Percentiles rank a stretch among this genome's conserved stretches.
Evolutionary conservation across 1,284 basidiomycete species (phyloP).

Genomic region (Singerocomus inundabilis): DNA sequence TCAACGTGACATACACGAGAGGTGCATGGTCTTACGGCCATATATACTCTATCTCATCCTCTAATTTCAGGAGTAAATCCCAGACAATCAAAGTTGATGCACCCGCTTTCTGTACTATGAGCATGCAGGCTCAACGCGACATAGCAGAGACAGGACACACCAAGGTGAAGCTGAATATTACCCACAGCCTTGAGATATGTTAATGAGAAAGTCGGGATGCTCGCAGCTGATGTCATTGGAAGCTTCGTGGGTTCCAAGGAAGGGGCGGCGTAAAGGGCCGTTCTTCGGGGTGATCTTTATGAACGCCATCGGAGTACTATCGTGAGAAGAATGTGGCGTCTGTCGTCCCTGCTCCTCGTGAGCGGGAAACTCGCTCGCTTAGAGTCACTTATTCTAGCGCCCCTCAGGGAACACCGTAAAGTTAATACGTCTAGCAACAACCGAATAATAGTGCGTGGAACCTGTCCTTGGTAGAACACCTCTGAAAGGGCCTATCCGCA

Average conservation of each 20-base stretch:
- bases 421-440: too few relatives aligned
- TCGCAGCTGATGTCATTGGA: not conserved
- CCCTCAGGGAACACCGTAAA: not conserved
- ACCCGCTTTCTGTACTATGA: slow-evolving; percentile 13
- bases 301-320: not conserved
- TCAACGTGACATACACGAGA: not conserved
- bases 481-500: too few relatives aligned
- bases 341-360: too few relatives aligned
- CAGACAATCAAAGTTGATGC: slow-evolving; percentile 16
- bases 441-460: too few relatives aligned
- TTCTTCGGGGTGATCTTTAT: not conserved
- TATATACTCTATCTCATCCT: slow-evolving; percentile 21
- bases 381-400: too few relatives aligned
- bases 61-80: too few relatives aligned
- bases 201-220: slow-evolving; percentile 3
- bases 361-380: too few relatives aligned
- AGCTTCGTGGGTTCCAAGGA: not conserved
- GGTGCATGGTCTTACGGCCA: slow-evolving; percentile 20
- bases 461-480: too few relatives aligned
- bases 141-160: slow-evolving; percentile 2
- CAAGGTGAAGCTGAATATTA: slow-evolving; percentile 10
- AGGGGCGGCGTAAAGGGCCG: too few relatives aligned
- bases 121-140: not conserved
- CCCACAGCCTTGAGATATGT: slow-evolving; percentile 8
- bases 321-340: slow-evolving; percentile 6